Percentiles rank a stretch among this genome's conserved stretches.
Conservation (phyloP, 2,329 filamentous ascomycete genomes). For the Leptographium radiaticola region DNA sequence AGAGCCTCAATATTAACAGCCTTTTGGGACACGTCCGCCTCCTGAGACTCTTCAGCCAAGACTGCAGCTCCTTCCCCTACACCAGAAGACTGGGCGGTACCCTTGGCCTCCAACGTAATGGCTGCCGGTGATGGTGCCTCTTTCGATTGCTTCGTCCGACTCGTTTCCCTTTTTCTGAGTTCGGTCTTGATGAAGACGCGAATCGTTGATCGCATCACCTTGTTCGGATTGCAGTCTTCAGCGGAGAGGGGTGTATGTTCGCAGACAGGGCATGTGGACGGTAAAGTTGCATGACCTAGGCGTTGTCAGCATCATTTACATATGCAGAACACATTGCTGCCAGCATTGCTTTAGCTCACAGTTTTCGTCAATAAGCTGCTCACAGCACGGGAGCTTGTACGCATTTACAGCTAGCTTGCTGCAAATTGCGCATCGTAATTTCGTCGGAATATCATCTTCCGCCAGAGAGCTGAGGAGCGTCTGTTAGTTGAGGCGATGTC, state of each 20-base stretch:
- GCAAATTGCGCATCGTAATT: constrained; percentile 88
- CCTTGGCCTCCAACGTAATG: constrained; percentile 25
- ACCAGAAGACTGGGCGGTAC: constrained; percentile 1
- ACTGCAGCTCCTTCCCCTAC: constrained; percentile 3
- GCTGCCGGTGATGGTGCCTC: constrained; percentile 24
- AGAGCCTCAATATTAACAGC: constrained; percentile 6
- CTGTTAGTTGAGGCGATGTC: not conserved
- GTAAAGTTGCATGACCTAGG: constrained; percentile 50
- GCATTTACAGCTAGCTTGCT: constrained; percentile 84
- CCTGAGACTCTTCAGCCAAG: constrained; percentile 6
- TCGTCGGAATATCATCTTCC: constrained; percentile 83
- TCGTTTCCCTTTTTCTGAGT: constrained; percentile 73
- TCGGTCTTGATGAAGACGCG: constrained; percentile 82
- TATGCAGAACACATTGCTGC: not conserved
- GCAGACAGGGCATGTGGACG: constrained; percentile 79
- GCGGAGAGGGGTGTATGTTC: constrained; percentile 79
- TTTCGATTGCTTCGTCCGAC: constrained; percentile 36
- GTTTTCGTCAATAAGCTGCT: constrained; percentile 81
- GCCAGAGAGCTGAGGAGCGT: constrained; percentile 49
- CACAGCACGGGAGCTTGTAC: constrained; percentile 85
- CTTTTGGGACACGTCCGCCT: constrained; percentile 1
- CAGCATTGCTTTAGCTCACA: constrained; percentile 43
- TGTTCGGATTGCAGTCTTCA: constrained; percentile 79
- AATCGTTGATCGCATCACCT: constrained; percentile 82
- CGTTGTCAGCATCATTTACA: not conserved